These are phyloP conservation scores for Lentinula sp. DNA, from an alignment of 768 basidiomycete species.

Conservation along the genomic window DNA sequence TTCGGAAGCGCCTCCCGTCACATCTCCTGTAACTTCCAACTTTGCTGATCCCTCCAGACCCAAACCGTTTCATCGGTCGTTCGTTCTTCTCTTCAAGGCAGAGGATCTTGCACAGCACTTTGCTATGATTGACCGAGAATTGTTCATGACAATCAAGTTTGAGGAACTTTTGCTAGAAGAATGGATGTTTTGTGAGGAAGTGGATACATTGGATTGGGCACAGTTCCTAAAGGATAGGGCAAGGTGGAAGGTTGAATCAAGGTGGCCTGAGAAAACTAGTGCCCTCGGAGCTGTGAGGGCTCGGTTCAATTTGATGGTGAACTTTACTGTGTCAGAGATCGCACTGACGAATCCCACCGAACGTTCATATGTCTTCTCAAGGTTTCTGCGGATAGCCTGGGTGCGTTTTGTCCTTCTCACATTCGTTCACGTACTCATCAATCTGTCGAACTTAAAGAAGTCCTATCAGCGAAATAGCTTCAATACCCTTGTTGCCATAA, in stretches of 20 bases:
- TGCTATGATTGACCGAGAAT: slow-evolving; percentile 81
- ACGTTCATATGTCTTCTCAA: slow-evolving; percentile 58
- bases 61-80: slow-evolving; percentile 57
- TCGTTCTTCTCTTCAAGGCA: slow-evolving; percentile 58
- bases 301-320: slow-evolving; percentile 79
- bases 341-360: slow-evolving; percentile 65
- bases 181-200: slow-evolving; percentile 57
- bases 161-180: slow-evolving; percentile 80
- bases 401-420: slow-evolving; percentile 28
- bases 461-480: slow-evolving; percentile 74
- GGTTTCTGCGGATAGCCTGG: slow-evolving; percentile 84
- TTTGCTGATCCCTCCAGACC: slow-evolving; percentile 28
- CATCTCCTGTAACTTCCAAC: slow-evolving; percentile 24
- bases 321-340: slow-evolving; percentile 78
- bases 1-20: slow-evolving; percentile 16
- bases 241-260: slow-evolving; percentile 57
- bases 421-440: slow-evolving; percentile 1
- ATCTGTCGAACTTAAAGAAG: slow-evolving; percentile 45
- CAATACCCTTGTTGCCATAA: slow-evolving; percentile 72
- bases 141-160: slow-evolving; percentile 80
- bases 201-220: slow-evolving; percentile 77
- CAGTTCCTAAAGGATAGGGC: slow-evolving; percentile 74
- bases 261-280: slow-evolving; percentile 55
- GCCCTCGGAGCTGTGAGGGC: slow-evolving; percentile 71
- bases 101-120: slow-evolving; percentile 70